phyloP scores from a whole-genome alignment of 1,284 basidiomycete genomes.

The Trametes sp. region DNA sequence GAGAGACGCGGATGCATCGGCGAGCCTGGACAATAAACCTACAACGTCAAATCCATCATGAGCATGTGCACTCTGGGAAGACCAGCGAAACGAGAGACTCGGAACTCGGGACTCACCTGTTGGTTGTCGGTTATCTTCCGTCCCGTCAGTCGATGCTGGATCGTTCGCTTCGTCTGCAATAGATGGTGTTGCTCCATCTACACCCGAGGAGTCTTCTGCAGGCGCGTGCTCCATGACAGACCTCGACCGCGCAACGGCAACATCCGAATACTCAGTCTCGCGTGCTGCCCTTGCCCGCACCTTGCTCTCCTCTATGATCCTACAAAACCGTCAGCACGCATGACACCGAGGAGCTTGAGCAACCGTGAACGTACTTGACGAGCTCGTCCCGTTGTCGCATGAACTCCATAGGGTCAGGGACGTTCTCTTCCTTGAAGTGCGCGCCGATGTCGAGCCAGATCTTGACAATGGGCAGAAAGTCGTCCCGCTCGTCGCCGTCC shows the following conservation, averaged over 20 bases:
- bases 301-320: background rate
- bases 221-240: too few species aligned
- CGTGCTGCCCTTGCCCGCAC: background rate
- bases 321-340: background rate
- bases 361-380: background rate
- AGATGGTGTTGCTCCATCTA: too few species aligned
- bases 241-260: background rate
- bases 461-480: background rate
- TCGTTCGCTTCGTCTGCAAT: too few species aligned
- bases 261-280: background rate
- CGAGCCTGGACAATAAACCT: too few species aligned
- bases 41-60: too few species aligned
- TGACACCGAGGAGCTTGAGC: background rate
- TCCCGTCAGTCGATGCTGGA: too few species aligned
- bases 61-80: too few species aligned
- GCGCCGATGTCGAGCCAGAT: constrained; percentile 12
- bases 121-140: too few species aligned
- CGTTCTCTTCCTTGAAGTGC: constrained; percentile 6
- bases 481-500: background rate
- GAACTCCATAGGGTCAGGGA: constrained; percentile 10
- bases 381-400: constrained; percentile 1
- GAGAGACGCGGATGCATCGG: too few species aligned
- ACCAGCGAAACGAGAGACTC: too few species aligned
- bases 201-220: too few species aligned
- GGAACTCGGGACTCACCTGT: too few species aligned